phyloP scores from a whole-genome alignment of 176 grass and related monocot genomes.

The Tuctoria greenei region DNA sequence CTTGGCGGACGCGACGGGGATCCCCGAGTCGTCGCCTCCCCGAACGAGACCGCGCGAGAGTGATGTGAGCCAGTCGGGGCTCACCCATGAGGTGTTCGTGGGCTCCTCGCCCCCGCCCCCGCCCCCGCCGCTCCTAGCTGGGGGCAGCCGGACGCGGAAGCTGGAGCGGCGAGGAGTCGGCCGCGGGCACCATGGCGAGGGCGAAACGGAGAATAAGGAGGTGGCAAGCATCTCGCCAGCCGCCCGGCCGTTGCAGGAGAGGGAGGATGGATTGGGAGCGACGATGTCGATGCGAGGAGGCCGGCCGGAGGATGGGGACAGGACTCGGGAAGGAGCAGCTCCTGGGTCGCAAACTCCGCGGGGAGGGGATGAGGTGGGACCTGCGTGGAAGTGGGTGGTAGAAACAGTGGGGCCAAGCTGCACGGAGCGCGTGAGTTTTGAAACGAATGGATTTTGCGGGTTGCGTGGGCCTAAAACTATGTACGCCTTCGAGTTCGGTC shows the following conservation, averaged over 20 bases:
- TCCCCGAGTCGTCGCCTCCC: slow-evolving; percentile 64
- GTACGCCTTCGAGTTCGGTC: background rate
- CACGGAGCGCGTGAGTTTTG: slow-evolving; percentile 15
- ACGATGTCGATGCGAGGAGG: slow-evolving; percentile 6
- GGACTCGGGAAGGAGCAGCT: too few relatives aligned
- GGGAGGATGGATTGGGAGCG: background rate
- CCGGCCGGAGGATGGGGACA: background rate
- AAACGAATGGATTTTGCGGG: background rate
- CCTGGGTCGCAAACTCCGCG: too few relatives aligned
- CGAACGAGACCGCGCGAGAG: slow-evolving; percentile 43
- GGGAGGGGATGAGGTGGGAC: slow-evolving; percentile 39
- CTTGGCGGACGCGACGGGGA: slow-evolving; percentile 79
- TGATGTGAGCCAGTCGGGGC: slow-evolving; percentile 86
- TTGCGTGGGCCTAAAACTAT: background rate
- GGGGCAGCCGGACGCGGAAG: slow-evolving; percentile 23
- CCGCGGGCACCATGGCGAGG: slow-evolving; percentile 15
- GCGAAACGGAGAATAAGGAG: background rate
- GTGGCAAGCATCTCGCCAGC: slow-evolving; percentile 27
- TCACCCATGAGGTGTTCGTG: slow-evolving; percentile 64
- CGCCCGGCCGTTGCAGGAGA: background rate
- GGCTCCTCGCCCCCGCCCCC: slow-evolving; percentile 14
- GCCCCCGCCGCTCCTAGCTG: slow-evolving; percentile 32
- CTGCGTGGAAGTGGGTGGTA: background rate
- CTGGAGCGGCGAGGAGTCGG: background rate
- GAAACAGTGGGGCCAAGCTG: background rate